Conservation (phyloP, 2,329 filamentous ascomycete genomes). For the Colletotrichum spaethianum region DNA sequence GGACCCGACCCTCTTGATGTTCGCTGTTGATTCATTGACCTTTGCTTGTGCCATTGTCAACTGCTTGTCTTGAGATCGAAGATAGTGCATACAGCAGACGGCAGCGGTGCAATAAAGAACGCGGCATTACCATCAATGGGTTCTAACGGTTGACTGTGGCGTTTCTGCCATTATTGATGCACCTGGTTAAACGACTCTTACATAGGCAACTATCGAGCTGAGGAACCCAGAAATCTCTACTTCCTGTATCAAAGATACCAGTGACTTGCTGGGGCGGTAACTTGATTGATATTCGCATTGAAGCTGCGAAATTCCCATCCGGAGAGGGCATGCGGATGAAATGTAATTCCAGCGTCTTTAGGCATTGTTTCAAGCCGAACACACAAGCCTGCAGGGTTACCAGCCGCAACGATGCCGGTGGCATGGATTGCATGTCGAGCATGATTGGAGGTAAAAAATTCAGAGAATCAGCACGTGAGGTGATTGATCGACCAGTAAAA, state of each 20-base stretch:
- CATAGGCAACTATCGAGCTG: slow-evolving; percentile 19
- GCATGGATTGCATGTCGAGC: not conserved
- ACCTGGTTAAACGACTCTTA: not conserved
- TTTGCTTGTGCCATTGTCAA: not conserved
- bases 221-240: slow-evolving; percentile 23
- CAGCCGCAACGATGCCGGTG: not conserved
- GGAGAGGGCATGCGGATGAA: not conserved
- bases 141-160: not conserved
- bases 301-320: not conserved
- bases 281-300: not conserved
- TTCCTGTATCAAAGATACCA: slow-evolving; percentile 26
- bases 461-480: not conserved
- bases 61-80: not conserved
- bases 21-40: not conserved
- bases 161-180: not conserved
- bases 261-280: slow-evolving; percentile 5
- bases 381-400: not conserved
- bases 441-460: not conserved
- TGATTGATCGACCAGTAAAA: no score
- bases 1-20: not conserved
- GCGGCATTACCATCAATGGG: not conserved
- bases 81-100: not conserved
- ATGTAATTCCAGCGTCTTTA: not conserved
- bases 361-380: not conserved
- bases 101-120: not conserved